phyloP scores from a whole-genome alignment of 768 basidiomycete species.

The Amanita thiersii region DNA sequence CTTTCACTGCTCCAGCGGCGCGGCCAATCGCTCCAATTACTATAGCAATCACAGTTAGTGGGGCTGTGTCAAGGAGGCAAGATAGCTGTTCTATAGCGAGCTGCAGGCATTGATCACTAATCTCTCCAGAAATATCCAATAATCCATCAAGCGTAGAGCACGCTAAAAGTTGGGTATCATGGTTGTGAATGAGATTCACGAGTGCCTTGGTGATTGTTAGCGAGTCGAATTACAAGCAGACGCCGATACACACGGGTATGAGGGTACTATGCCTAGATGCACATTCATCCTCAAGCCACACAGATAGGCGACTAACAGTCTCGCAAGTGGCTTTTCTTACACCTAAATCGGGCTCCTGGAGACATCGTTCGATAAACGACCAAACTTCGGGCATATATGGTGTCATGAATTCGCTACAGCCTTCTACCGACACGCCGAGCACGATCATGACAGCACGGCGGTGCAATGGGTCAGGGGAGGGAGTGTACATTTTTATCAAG shows the following conservation, averaged over 20 bases:
- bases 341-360: conserved; percentile 72
- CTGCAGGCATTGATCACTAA: conserved; percentile 84
- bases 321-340: conserved; percentile 96
- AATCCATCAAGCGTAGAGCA: conserved; percentile 95
- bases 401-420: conserved; percentile 96
- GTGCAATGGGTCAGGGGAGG: conserved; percentile 64
- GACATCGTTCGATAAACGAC: conserved; percentile 87
- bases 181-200: conserved; percentile 84
- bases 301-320: conserved; percentile 91
- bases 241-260: conserved; percentile 58
- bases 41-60: conserved; percentile 81
- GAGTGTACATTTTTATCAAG: conserved; percentile 80
- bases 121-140: conserved; percentile 88
- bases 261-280: conserved; percentile 73
- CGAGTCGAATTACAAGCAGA: conserved; percentile 4
- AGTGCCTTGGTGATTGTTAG: conserved; percentile 47
- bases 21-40: conserved; percentile 97
- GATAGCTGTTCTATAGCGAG: conserved; percentile 93
- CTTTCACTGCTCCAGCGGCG: conserved; percentile 92
- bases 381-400: conserved; percentile 87
- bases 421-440: conserved; percentile 92
- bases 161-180: conserved; percentile 82
- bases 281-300: conserved; percentile 95
- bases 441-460: conserved; percentile 94
- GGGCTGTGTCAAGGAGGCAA: conserved; percentile 78